These are phyloP conservation scores for Dichotomopilus funicola DNA, from an alignment of 2,329 filamentous ascomycete species.

Conservation along the genomic window DNA sequence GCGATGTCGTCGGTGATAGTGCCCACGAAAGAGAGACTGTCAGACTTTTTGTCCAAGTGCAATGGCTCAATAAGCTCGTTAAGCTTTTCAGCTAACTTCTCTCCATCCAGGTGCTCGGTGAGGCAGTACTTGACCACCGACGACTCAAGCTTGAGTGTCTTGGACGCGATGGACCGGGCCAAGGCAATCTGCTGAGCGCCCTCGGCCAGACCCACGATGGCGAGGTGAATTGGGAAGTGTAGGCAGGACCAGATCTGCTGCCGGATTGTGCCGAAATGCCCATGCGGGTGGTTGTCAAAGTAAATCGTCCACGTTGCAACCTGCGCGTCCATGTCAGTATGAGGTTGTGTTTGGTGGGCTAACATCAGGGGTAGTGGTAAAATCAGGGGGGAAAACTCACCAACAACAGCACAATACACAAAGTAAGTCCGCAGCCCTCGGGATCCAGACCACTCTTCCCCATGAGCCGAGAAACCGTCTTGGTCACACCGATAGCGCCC, in stretches of 20 bases:
- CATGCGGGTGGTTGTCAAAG: conserved; percentile 18
- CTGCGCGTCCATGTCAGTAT: background rate
- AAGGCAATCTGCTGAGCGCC: conserved; percentile 18
- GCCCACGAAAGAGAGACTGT: conserved; percentile 8
- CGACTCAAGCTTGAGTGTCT: conserved; percentile 5
- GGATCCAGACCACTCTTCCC: conserved; percentile 16
- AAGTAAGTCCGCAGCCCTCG: conserved; percentile 10
- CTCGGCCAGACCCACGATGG: conserved; percentile 17
- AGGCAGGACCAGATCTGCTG: conserved; percentile 18
- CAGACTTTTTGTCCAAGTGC: conserved; percentile 16
- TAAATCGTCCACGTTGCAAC: conserved; percentile 17
- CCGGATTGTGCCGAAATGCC: conserved; percentile 18
- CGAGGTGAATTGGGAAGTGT: conserved; percentile 18
- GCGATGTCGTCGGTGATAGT: conserved; percentile 4
- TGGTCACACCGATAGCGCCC: conserved; percentile 17
- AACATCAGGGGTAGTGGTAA: too few species aligned
- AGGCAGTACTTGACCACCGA: conserved; percentile 10
- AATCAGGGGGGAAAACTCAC: background rate
- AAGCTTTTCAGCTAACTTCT: conserved; percentile 1
- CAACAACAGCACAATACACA: conserved; percentile 17
- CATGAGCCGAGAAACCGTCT: conserved; percentile 18
- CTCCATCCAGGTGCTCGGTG: conserved; percentile 16
- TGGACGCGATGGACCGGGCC: conserved; percentile 10
- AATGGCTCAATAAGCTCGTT: conserved; percentile 3
- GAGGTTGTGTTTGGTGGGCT: background rate